Conservation (phyloP, 441 rosid genomes). For the Arabidopsis lyrata region DNA sequence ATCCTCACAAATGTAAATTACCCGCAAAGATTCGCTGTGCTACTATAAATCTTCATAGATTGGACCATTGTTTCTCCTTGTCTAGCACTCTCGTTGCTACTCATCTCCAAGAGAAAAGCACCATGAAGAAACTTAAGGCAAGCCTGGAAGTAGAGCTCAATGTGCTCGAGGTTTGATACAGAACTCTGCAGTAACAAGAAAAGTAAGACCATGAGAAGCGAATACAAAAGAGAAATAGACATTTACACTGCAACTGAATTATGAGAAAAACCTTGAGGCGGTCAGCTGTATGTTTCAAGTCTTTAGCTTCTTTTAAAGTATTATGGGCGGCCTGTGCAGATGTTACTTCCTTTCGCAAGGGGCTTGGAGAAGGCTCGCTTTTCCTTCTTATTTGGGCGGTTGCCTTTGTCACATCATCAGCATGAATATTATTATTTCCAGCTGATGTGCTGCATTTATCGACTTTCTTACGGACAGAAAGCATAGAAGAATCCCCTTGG, state of each 20-base stretch:
- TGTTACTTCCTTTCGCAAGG: constrained; percentile 67
- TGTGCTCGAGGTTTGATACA: constrained; percentile 64
- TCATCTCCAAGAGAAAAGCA: constrained; percentile 79
- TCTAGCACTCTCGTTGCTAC: constrained; percentile 69
- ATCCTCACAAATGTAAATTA: constrained; percentile 49
- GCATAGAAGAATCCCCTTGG: constrained; percentile 43
- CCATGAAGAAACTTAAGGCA: constrained; percentile 93
- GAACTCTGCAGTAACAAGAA: constrained; percentile 59
- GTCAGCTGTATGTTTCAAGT: constrained; percentile 94
- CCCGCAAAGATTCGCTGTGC: constrained; percentile 97
- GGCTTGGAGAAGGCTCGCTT: constrained; percentile 77
- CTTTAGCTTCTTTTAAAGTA: constrained; percentile 93
- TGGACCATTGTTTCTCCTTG: constrained; percentile 75
- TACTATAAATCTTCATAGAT: constrained; percentile 68
- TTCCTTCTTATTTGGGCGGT: constrained; percentile 53
- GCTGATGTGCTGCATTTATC: constrained; percentile 43
- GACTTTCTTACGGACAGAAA: constrained; percentile 40
- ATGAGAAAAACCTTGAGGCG: constrained; percentile 73
- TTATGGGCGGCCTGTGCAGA: constrained; percentile 73
- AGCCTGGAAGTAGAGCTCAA: constrained; percentile 90
- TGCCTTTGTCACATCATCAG: constrained; percentile 45
- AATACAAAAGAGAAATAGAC: constrained; percentile 26
- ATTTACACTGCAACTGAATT: constrained; percentile 26
- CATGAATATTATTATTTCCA: constrained; percentile 36
- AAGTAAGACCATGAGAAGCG: constrained; percentile 35